A percentile compares a stretch with the other conserved stretches of the same genome.
Conservation (phyloP, 2,329 filamentous ascomycete genomes). For the Epichloe scottii region DNA sequence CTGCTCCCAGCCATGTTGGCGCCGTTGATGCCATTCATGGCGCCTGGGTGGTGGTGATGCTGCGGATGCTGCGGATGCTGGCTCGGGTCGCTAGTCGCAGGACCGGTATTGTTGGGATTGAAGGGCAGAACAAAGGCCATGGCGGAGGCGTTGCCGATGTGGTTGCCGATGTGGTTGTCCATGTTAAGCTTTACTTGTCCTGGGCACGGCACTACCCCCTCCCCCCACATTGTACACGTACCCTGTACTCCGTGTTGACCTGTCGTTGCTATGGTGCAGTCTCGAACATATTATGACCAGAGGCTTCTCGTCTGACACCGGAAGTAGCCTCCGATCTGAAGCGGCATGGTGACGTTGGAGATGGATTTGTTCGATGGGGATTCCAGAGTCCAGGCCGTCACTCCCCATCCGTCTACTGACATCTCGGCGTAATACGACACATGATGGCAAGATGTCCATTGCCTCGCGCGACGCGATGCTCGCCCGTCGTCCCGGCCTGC, state of each 20-base stretch:
- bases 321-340: too few species aligned
- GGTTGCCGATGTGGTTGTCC: neutral
- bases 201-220: neutral
- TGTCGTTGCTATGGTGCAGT: too few species aligned
- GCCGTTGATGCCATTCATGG: constrained; percentile 40
- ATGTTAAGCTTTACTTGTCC: neutral
- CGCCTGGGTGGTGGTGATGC: constrained; percentile 9
- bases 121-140: constrained; percentile 6
- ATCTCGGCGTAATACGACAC: too few species aligned
- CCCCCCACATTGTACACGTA: too few species aligned
- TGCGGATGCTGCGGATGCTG: constrained; percentile 6
- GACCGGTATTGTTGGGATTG: neutral
- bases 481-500: constrained; percentile 49
- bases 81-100: constrained; percentile 1
- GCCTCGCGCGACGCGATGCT: constrained; percentile 64
- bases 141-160: constrained; percentile 2
- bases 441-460: constrained; percentile 41
- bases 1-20: constrained; percentile 29
- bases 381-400: too few species aligned
- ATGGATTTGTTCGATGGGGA: too few species aligned
- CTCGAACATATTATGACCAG: too few species aligned
- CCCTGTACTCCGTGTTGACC: too few species aligned
- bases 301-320: too few species aligned
- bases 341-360: too few species aligned
- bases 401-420: too few species aligned